phyloP scores from a whole-genome alignment of 257 asterid genomes.

The Solanum peruvianum region DNA sequence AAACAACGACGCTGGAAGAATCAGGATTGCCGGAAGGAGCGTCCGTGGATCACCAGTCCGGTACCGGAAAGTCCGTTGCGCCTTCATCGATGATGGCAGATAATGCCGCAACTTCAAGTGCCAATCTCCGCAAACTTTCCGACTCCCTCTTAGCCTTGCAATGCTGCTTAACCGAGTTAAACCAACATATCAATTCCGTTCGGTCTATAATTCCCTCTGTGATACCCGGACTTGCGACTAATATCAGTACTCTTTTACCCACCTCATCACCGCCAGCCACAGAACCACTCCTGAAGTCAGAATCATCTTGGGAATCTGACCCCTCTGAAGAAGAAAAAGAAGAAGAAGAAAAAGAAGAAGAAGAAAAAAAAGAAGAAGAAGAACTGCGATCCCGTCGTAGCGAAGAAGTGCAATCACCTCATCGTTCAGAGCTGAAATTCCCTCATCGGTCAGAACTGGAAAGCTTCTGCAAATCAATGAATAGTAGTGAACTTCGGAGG shows the following conservation, averaged over 20 bases:
- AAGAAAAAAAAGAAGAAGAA: too few relatives aligned
- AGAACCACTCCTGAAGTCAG: neutral
- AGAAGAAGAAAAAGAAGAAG: neutral
- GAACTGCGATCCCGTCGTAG: neutral
- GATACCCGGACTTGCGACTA: constrained; percentile 11
- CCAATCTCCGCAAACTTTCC: constrained; percentile 34
- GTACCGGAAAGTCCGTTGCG: neutral
- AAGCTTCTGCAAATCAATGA: constrained; percentile 37
- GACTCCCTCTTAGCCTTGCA: constrained; percentile 40
- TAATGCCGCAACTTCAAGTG: constrained; percentile 6
- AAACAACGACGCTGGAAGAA: neutral
- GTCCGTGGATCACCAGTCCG: neutral
- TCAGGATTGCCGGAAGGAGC: neutral
- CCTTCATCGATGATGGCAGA: neutral
- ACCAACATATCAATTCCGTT: constrained; percentile 40
- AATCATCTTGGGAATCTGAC: neutral
- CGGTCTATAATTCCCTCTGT: constrained; percentile 28
- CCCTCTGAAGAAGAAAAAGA: constrained; percentile 1
- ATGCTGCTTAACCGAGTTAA: constrained; percentile 46
- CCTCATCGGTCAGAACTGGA: constrained; percentile 15
- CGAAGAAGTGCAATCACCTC: neutral
- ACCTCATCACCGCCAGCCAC: neutral
- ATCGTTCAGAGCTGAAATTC: neutral
- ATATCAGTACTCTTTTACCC: neutral
- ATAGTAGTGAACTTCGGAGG: constrained; percentile 36